These are phyloP conservation scores for Penicillium riverlandense DNA, from an alignment of 495 filamentous ascomycete genomes.

Conservation along the genomic window DNA sequence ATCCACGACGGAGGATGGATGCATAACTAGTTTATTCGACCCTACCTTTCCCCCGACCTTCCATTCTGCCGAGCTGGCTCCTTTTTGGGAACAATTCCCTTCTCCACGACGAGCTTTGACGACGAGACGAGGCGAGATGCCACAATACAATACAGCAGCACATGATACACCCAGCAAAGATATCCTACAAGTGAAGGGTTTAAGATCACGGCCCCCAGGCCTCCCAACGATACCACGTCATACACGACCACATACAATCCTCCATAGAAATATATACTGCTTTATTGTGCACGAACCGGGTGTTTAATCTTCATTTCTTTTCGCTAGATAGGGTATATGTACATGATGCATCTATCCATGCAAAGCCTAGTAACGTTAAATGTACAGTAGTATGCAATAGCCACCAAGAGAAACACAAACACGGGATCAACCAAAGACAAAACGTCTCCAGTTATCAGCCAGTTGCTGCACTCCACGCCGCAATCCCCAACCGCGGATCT, in stretches of 20 bases:
- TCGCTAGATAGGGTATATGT: no score
- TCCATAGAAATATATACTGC: constrained; percentile 19
- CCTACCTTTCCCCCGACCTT: neutral
- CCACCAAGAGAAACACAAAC: neutral
- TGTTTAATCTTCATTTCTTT: no score
- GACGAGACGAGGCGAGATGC: constrained; percentile 23
- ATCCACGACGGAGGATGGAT: constrained; percentile 38
- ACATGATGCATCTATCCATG: no score
- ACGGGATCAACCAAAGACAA: constrained; percentile 56
- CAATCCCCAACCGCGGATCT: constrained; percentile 70
- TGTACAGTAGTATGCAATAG: neutral
- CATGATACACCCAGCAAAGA: neutral
- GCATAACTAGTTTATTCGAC: constrained; percentile 13
- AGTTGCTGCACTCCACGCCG: constrained; percentile 62
- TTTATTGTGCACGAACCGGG: constrained; percentile 8
- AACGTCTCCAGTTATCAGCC: constrained; percentile 71
- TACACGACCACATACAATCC: constrained; percentile 12
- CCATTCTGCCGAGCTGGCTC: neutral
- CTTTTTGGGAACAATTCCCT: neutral
- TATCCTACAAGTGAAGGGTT: neutral
- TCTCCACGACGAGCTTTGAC: constrained; percentile 5
- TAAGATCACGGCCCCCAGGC: neutral
- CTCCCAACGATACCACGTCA: constrained; percentile 19
- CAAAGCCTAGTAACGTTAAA: neutral
- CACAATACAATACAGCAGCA: constrained; percentile 7